Conservation (phyloP, 441 rosid genomes). For the Populus trichocarpa region DNA sequence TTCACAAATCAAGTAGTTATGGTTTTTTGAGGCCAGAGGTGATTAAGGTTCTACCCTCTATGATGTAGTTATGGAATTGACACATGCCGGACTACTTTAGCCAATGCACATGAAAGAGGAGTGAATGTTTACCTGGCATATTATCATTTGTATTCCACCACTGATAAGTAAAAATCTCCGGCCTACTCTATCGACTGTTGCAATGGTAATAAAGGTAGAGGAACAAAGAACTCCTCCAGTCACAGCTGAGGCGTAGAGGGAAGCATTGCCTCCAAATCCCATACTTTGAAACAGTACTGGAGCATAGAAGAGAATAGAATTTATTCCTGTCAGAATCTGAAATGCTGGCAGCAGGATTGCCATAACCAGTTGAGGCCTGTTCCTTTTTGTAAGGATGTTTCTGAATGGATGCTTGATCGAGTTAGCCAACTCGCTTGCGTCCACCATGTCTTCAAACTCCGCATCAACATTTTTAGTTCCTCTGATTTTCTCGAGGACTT, state of each 20-base stretch:
- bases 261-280: constrained; percentile 75
- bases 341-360: constrained; percentile 77
- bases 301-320: constrained; percentile 87
- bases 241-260: constrained; percentile 74
- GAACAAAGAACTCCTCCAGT: constrained; percentile 83
- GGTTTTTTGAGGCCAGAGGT: background rate
- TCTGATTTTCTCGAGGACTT: constrained; percentile 59
- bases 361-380: constrained; percentile 78
- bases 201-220: constrained; percentile 70
- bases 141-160: constrained; percentile 80
- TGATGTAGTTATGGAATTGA: no score
- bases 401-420: constrained; percentile 77
- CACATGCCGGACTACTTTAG: no score
- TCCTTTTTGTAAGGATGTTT: constrained; percentile 57
- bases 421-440: constrained; percentile 78
- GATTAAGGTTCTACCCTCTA: background rate
- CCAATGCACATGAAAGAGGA: background rate
- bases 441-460: constrained; percentile 75
- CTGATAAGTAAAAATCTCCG: constrained; percentile 70
- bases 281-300: constrained; percentile 83
- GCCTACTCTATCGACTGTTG: constrained; percentile 72
- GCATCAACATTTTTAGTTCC: constrained; percentile 66
- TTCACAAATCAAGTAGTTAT: constrained; percentile 1
- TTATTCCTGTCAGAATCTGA: constrained; percentile 93
- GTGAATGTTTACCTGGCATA: constrained; percentile 53